phyloP scores from a whole-genome alignment of 805 yeast genomes.

The Sugiyamaella floridensis region DNA sequence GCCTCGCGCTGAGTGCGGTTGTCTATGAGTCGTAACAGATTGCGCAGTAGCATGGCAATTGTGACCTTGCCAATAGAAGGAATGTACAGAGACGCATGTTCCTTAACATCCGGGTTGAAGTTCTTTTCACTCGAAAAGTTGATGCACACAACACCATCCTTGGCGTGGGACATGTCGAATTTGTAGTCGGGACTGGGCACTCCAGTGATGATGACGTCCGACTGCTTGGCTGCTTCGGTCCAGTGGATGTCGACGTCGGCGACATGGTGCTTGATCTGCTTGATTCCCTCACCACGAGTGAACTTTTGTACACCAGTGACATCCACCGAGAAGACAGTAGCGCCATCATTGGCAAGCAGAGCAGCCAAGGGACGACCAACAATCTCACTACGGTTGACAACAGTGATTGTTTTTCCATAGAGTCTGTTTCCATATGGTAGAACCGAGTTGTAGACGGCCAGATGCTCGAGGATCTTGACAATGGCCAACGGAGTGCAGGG shows the following conservation, averaged over 20 bases:
- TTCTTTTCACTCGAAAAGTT: conserved; percentile 88
- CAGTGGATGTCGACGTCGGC: conserved; percentile 47
- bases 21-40: conserved; percentile 71
- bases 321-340: conserved; percentile 89
- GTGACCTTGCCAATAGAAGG: conserved; percentile 97
- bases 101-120: conserved; percentile 70
- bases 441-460: conserved; percentile 78
- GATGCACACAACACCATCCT: conserved; percentile 83
- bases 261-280: conserved; percentile 75
- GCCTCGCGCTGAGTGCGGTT: conserved; percentile 35
- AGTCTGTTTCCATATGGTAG: conserved; percentile 85
- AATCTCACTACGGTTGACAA: conserved; percentile 91
- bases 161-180: conserved; percentile 73
- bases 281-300: conserved; percentile 89
- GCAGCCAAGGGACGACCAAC: conserved; percentile 98
- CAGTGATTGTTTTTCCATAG: conserved; percentile 85
- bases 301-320: conserved; percentile 80
- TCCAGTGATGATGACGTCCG: conserved; percentile 94
- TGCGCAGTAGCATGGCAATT: conserved; percentile 87
- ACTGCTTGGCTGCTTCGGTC: conserved; percentile 58
- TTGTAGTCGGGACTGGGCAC: conserved; percentile 81
- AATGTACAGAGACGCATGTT: conserved; percentile 82
- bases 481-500: conserved; percentile 97
- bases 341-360: conserved; percentile 92
- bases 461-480: conserved; percentile 84